Evolutionary conservation across 2,329 filamentous ascomycete species (phyloP), one percentile per base, ranked within the genome.

Genomic region (Trichoderma afroharzianum): DNA sequence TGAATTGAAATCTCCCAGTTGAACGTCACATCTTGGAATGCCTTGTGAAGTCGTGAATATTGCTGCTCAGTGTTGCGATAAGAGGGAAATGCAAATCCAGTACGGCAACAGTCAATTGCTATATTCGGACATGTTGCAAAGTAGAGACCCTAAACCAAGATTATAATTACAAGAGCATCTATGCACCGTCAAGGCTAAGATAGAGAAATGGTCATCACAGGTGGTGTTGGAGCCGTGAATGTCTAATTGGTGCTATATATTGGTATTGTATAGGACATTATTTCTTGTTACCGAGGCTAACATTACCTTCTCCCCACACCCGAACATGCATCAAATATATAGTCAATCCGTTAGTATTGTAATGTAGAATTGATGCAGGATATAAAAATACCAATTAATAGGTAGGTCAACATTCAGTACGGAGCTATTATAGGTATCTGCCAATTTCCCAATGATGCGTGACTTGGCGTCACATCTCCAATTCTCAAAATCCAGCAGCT

Each of bases 1-100:
- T 64, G 24, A 64, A 71, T 39, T 63, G 61, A 47, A 71, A 53
- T 64, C 47, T 71, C 26, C 50, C 58, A 71, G 43, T 33, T 68
- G 50, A 14, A 55, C 47, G 53, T 68, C 36, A 32, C 24, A 15
- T 9, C 7, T 0, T 32, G 21, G 21, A n/a, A 36, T 57, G 14
- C 21, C 4, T 66, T 14, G 5, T 32, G 8, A 58, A 58, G 5
- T 8, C 11, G 6, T 32, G 18, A 36, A 36, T 9, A 12, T 55
- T 53, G 18, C 6, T 18, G 15, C 14, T 47, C 2, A 18, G 8
- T 47, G 18, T 11, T n/a, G 18, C 9, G 8, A 9, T 7, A 4
- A 8, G 1, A 15, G 14, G 3, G 14, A 36, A 36, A 14, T 36
- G 14, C 33, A 36, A 6, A 15, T 36, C 33, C 2, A 36, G 5